phyloP scores from a whole-genome alignment of 2,329 filamentous ascomycete species.

The Epichloe uncinata region DNA sequence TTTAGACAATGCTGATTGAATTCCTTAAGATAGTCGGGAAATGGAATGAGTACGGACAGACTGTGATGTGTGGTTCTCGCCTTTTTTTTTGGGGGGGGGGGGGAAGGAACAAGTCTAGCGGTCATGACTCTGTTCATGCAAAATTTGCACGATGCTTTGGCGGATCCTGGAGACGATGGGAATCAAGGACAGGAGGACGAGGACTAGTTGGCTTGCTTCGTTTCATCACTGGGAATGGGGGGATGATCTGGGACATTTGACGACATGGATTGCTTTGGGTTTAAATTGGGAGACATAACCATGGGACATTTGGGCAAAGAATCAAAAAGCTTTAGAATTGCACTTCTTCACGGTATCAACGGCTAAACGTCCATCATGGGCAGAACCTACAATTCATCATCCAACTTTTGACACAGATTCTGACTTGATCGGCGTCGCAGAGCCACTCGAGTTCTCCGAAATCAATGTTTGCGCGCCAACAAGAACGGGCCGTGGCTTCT shows the following conservation, averaged over 20 bases:
- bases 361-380: too few species aligned
- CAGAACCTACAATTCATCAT: neutral
- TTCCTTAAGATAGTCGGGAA: accelerated
- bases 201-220: neutral
- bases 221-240: neutral
- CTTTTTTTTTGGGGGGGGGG: too few species aligned
- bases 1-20: too few species aligned
- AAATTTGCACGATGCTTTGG: neutral
- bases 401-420: neutral
- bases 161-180: neutral
- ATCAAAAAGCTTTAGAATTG: neutral
- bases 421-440: constrained; percentile 4
- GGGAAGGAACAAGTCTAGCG: neutral
- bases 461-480: neutral
- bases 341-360: neutral
- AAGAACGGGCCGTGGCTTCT: neutral
- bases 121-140: neutral
- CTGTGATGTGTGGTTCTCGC: too few species aligned
- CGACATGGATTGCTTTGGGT: neutral
- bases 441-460: constrained; percentile 3
- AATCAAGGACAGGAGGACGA: neutral
- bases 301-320: neutral
- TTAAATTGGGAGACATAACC: neutral
- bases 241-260: neutral
- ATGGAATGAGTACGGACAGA: too few species aligned